Evolutionary conservation across 768 basidiomycete genomes (phyloP).

Genomic region (Amanita thiersii): DNA sequence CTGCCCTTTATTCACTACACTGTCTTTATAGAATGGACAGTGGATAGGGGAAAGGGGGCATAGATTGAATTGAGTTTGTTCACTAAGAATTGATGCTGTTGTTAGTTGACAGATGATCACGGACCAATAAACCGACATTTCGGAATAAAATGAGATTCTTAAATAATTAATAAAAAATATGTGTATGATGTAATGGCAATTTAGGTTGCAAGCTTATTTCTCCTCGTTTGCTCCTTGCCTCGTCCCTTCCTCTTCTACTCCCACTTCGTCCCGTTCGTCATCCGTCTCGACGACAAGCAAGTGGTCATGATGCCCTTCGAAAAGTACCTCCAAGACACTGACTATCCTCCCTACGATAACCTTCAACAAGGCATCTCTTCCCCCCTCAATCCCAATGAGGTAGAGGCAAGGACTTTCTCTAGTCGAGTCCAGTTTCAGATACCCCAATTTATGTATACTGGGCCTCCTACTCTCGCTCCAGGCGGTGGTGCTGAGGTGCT

Average conservation of each 20-base stretch:
- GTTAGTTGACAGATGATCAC: not conserved
- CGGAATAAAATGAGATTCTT: not conserved
- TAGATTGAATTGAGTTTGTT: conserved; percentile 33
- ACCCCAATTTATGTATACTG: conserved; percentile 54
- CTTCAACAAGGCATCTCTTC: conserved; percentile 8
- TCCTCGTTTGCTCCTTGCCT: conserved; percentile 9
- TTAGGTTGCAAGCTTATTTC: conserved; percentile 8
- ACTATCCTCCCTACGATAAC: conserved; percentile 9
- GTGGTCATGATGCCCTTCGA: conserved; percentile 43
- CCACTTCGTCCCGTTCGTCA: conserved; percentile 1
- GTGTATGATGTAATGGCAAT: conserved; percentile 6
- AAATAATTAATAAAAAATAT: not conserved
- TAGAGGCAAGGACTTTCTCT: not conserved
- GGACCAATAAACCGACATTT: conserved; percentile 8
- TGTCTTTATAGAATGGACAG: conserved; percentile 41
- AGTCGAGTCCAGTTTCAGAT: conserved; percentile 41
- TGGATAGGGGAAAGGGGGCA: conserved; percentile 85
- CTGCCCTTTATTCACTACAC: conserved; percentile 69
- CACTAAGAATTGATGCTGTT: conserved; percentile 3
- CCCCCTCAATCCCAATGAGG: not conserved
- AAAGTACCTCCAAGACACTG: conserved; percentile 25
- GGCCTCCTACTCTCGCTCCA: conserved; percentile 52
- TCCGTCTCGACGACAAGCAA: no score
- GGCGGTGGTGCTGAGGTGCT: conserved; percentile 73
- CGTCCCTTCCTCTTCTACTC: conserved; percentile 2